phyloP scores from a whole-genome alignment of 495 filamentous ascomycete genomes.

The Penicillium steckii region DNA sequence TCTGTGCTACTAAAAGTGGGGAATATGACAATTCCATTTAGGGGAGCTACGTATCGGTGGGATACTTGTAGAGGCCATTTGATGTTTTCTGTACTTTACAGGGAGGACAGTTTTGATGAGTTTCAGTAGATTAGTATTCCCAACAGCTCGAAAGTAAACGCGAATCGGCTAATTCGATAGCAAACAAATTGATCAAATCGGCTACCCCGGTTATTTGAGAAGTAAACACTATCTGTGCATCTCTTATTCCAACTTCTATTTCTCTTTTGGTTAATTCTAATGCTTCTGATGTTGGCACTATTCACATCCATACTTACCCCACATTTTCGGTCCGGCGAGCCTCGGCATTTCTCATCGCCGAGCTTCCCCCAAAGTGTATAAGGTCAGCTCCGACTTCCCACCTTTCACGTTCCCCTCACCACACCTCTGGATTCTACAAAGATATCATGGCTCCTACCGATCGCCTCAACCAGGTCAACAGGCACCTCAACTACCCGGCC shows the following conservation, averaged over 20 bases:
- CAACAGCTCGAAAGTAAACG: conserved; percentile 19
- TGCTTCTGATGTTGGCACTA: background rate
- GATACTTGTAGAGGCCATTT: background rate
- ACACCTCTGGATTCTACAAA: background rate
- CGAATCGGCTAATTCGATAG: conserved; percentile 10
- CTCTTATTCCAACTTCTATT: background rate
- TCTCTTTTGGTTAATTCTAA: too few species aligned
- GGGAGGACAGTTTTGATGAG: background rate
- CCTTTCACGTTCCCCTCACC: conserved; percentile 5
- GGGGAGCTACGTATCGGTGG: background rate
- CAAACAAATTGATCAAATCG: conserved; percentile 7
- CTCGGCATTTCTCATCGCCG: conserved; percentile 26
- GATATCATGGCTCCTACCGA: conserved; percentile 41
- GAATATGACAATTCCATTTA: conserved; percentile 9
- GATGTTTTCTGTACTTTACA: background rate
- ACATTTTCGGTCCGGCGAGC: conserved; percentile 29
- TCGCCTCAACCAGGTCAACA: conserved; percentile 65
- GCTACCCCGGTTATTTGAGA: conserved; percentile 5
- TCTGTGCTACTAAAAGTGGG: conserved; percentile 23
- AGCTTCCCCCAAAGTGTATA: conserved; percentile 18
- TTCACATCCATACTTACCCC: conserved; percentile 7
- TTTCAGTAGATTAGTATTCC: conserved; percentile 9
- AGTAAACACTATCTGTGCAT: background rate
- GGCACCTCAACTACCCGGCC: conserved; percentile 75
- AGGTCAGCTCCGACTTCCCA: conserved; percentile 3